A percentile compares a stretch with the other conserved stretches of the same genome.
Evolutionary conservation across 2,329 filamentous ascomycete species (phyloP).

Genomic region (Chrysoporthe puriensis): DNA sequence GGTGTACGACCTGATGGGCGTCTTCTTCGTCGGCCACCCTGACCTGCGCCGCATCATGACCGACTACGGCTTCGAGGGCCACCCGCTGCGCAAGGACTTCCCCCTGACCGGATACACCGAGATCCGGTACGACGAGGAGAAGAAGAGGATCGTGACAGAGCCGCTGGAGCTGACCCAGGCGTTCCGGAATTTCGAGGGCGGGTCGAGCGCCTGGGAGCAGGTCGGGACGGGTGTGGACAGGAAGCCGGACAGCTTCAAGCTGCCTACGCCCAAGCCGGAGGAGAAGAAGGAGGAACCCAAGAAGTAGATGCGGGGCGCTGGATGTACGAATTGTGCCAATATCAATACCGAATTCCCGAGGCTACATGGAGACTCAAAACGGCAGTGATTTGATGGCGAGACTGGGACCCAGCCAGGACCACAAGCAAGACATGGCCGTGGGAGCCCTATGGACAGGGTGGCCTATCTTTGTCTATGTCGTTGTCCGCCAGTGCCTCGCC

Average conservation of each 20-base stretch:
- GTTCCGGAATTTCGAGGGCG: constrained; percentile 97
- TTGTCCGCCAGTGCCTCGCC: neutral
- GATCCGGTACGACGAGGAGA: constrained; percentile 97
- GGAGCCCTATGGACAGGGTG: neutral
- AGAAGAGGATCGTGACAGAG: constrained; percentile 99
- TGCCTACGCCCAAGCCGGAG: constrained; percentile 94
- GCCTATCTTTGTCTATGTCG: neutral
- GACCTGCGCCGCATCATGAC: constrained; percentile 98
- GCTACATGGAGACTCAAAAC: neutral
- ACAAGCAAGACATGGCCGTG: neutral
- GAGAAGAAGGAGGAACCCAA: constrained; percentile 88
- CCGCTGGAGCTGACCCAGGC: constrained; percentile 97
- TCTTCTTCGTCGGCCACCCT: constrained; percentile 94
- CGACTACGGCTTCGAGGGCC: constrained; percentile 98
- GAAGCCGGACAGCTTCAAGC: constrained; percentile 87
- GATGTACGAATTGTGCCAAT: constrained; percentile 39
- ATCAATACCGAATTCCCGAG: constrained; percentile 17
- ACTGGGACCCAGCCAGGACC: neutral
- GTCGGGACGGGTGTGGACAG: constrained; percentile 71
- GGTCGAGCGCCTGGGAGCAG: constrained; percentile 71
- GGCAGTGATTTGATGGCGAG: neutral
- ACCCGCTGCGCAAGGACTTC: constrained; percentile 97
- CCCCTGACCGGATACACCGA: constrained; percentile 97
- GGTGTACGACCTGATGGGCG: constrained; percentile 95
- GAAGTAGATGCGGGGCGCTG: constrained; percentile 64